Evolutionary conservation across 352 stramenopile species (phyloP).

Genomic region (Phytopythium montanum): DNA sequence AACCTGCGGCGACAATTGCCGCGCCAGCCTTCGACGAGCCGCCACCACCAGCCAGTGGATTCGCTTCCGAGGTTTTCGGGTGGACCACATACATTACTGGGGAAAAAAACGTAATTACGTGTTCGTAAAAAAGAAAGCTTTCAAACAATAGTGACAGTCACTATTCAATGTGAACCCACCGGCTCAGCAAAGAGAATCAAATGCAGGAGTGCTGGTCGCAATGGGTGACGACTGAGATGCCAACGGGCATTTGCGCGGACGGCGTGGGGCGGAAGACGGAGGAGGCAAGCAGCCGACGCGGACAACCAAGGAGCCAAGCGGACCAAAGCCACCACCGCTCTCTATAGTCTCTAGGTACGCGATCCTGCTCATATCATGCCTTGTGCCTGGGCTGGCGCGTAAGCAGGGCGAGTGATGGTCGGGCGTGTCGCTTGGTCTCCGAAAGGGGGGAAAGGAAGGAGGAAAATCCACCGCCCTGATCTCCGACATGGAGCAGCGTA

Average conservation of each 20-base stretch:
- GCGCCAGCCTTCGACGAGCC: slow-evolving; percentile 1
- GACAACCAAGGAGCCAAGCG: no score
- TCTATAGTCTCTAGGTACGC: no score
- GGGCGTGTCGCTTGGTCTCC: slow-evolving; percentile 6
- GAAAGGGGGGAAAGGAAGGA: neutral
- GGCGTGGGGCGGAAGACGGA: neutral
- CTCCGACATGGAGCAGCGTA: neutral
- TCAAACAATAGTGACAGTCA: neutral
- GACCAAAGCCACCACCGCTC: no score
- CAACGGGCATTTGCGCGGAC: neutral
- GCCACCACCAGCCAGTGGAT: slow-evolving; percentile 12
- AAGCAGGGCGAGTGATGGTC: neutral
- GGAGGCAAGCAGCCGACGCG: neutral
- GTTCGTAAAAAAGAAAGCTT: neutral
- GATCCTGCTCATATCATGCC: no score
- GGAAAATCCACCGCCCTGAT: slow-evolving; percentile 1
- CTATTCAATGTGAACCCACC: slow-evolving; percentile 2
- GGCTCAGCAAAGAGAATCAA: neutral
- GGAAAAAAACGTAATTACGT: slow-evolving; percentile 8
- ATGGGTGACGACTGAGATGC: neutral
- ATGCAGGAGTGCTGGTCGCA: neutral
- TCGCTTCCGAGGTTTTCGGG: neutral
- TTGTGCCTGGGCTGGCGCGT: no score
- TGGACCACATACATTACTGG: neutral
- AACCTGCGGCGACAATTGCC: slow-evolving; percentile 4